phyloP scores from a whole-genome alignment of 2,329 filamentous ascomycete genomes.

The Cladosporium halotolerans region DNA sequence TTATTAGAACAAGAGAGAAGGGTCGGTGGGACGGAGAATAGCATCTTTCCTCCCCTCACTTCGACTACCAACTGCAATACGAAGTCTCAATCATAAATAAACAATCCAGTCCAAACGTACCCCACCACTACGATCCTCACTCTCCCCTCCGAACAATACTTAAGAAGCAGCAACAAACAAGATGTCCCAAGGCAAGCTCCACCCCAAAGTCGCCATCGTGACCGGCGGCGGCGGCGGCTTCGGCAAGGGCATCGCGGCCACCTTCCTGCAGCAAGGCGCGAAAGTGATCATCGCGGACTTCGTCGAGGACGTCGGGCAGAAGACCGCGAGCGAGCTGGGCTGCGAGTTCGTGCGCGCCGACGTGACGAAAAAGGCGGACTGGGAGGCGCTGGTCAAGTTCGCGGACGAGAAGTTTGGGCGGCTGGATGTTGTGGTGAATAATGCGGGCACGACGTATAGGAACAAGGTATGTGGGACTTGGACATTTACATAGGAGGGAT shows the following conservation, averaged over 20 bases:
- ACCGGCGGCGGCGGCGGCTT: slow-evolving; percentile 59
- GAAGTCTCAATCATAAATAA: not conserved
- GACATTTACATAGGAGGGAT: not conserved
- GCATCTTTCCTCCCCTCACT: not conserved
- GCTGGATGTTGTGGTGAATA: slow-evolving; percentile 56
- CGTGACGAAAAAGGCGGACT: slow-evolving; percentile 49
- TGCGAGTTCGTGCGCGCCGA: slow-evolving; percentile 45
- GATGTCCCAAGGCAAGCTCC: slow-evolving; percentile 32
- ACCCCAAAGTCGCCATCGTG: slow-evolving; percentile 52
- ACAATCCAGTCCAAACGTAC: not conserved
- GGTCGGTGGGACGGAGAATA: not conserved
- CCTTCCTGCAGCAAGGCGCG: slow-evolving; percentile 55
- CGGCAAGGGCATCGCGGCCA: slow-evolving; percentile 54
- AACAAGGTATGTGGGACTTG: slow-evolving; percentile 43
- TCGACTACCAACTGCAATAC: too few species aligned
- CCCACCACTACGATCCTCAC: not conserved
- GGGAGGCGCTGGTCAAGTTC: slow-evolving; percentile 45
- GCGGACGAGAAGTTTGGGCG: slow-evolving; percentile 44
- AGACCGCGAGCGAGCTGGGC: slow-evolving; percentile 44
- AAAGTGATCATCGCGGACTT: slow-evolving; percentile 59
- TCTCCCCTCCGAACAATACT: not conserved
- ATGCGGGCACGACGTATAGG: slow-evolving; percentile 48
- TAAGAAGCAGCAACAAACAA: not conserved
- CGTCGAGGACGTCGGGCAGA: slow-evolving; percentile 46
- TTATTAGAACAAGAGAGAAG: not conserved